Conservation (phyloP, 441 rosid genomes). For the California macrophylla region DNA sequence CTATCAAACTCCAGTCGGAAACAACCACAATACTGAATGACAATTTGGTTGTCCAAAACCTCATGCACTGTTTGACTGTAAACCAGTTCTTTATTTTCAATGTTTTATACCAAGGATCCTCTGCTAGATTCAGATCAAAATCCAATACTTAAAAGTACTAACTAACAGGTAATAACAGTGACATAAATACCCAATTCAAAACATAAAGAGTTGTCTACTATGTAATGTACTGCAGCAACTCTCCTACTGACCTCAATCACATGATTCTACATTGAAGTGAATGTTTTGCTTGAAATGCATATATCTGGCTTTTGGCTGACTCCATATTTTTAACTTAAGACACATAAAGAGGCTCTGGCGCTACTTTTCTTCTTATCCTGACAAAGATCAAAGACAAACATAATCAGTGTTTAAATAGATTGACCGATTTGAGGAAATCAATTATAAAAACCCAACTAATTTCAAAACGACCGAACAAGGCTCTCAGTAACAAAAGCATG, state of each 20-base stretch:
- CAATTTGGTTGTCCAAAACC: neutral
- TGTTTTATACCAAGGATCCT: neutral
- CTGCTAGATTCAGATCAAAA: neutral
- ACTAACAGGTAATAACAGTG: neutral
- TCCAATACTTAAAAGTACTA: neutral
- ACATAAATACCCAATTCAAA: neutral
- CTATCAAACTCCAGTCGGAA: neutral
- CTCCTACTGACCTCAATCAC: neutral
- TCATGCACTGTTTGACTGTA: neutral
- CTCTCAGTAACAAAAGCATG: neutral
- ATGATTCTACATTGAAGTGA: neutral
- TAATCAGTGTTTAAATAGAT: neutral
- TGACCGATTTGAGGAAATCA: neutral
- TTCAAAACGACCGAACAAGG: neutral
- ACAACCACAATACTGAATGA: neutral
- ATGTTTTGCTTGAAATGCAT: neutral
- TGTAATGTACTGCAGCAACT: too few relatives aligned
- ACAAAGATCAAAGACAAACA: constrained; percentile 12
- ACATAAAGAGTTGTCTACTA: neutral
- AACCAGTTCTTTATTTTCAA: neutral
- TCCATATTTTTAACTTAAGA: constrained; percentile 18
- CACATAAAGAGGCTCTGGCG: constrained; percentile 64
- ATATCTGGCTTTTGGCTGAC: neutral
- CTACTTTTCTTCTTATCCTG: constrained; percentile 72
- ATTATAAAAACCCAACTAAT: neutral